Base-by-base conservation (phyloP, 2,329 filamentous ascomycete species). In the Cladosporium sp. region DNA sequence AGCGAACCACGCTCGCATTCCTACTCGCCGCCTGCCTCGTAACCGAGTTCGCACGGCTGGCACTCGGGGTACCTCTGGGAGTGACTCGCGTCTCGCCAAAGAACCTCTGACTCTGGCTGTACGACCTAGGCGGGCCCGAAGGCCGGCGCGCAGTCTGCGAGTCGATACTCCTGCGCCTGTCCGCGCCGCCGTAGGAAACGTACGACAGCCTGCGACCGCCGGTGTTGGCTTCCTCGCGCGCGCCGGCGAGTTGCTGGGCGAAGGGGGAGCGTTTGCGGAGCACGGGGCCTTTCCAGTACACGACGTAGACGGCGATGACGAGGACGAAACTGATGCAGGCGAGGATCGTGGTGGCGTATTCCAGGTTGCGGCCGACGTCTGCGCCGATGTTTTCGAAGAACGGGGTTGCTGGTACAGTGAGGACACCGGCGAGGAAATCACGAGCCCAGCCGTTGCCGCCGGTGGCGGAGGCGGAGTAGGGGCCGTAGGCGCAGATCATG, bases 381-480 rank as follows among this genome's bases (percentile, higher is more conserved):
- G 50, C 52, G n/a, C 64, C 64, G 27, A 68, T 67, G 57, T 68
- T 75, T 15, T 67, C 55, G 61, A 77, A 80, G 56, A 79, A 78
- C 0, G 85, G 85, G 0, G 79, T 80, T 0, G 85, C 82, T 2
- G 83, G 84, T 25, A 88, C 74, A 1, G 84, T 86, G 1, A 87
- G 76, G 3, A 88, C 76, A 68, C 86, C 86, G 2, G 85, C 86
- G 0, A 89, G 71, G 68, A 89, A 85, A 61, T 90, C 85, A 58
- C 86, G 77, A 2, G 85, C 76, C 71, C 85, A 88, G 1, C 85
- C 86, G 56, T 89, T 89, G 27, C 86, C 86, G 40, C 86, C 86
- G 0, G 85, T 88, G 0, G 86, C 86, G 0, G 84, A 87, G 1
- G 85, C 85, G 2, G 84, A 80, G 63, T 87, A 88, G 0, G 80